Conservation (phyloP, 1,284 basidiomycete species). For the Mycena sp. region DNA sequence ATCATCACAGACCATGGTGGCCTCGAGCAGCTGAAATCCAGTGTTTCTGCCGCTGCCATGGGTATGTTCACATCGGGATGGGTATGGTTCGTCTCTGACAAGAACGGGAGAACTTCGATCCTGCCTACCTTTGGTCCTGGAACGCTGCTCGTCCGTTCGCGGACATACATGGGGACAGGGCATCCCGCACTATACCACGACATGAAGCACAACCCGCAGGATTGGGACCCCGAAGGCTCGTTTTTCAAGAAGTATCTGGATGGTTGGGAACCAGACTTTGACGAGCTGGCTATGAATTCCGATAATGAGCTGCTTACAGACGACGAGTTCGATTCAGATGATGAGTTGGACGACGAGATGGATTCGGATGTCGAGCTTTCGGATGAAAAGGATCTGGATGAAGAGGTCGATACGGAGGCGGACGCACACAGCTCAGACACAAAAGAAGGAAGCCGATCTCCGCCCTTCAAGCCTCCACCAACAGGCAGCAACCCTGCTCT, state of each 20-base stretch:
- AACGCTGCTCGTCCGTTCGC: constrained; percentile 83
- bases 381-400: not conserved
- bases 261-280: too few relatives aligned
- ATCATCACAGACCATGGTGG: constrained; percentile 70
- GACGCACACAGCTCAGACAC: not conserved
- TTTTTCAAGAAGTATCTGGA: constrained; percentile 24
- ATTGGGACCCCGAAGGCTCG: constrained; percentile 16
- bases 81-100: constrained; percentile 88
- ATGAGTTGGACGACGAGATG: constrained; percentile 8
- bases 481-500: constrained; percentile 26
- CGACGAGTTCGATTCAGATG: too few relatives aligned
- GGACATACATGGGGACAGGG: constrained; percentile 49
- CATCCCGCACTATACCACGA: constrained; percentile 10
- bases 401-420: not conserved
- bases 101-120: constrained; percentile 70
- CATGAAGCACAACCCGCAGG: not conserved
- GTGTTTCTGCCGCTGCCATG: constrained; percentile 78
- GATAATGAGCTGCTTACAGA: too few relatives aligned
- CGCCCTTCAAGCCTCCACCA: not conserved
- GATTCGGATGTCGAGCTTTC: too few relatives aligned
- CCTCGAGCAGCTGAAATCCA: constrained; percentile 77
- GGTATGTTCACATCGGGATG: constrained; percentile 88
- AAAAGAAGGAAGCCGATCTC: not conserved
- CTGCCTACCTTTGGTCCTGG: constrained; percentile 91
- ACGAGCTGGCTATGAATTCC: too few relatives aligned